Conservation (phyloP, 2,329 filamentous ascomycete genomes). For the Sporothrix pseudoabietina region DNA sequence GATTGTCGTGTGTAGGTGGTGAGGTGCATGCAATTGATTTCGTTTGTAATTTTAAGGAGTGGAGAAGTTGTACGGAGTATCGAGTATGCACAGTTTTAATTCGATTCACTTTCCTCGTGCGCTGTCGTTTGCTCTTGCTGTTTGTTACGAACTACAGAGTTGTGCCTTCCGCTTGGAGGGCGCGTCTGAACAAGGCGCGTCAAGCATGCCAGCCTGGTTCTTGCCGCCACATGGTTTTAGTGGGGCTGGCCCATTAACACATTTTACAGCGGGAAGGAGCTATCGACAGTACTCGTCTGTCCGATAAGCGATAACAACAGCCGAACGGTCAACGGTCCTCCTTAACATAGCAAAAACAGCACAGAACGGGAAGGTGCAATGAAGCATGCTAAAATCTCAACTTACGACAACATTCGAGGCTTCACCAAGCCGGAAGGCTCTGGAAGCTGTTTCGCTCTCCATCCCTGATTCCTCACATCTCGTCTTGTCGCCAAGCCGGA, state of each 20-base stretch:
- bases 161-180: slow-evolving; percentile 3
- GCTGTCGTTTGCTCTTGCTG: not conserved
- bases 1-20: not conserved
- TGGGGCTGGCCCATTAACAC: slow-evolving; percentile 21
- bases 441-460: not conserved
- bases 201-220: not conserved
- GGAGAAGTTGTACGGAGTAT: not conserved
- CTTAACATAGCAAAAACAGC: not conserved
- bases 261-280: slow-evolving; percentile 20
- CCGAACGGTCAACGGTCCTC: not conserved
- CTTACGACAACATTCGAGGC: not conserved
- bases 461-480: slow-evolving; percentile 5
- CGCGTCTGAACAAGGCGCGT: slow-evolving; percentile 24
- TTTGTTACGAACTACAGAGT: not conserved
- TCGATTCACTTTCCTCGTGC: not conserved
- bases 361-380: not conserved
- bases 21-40: not conserved
- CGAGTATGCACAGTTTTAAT: not conserved
- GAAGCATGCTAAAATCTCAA: not conserved
- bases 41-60: not conserved
- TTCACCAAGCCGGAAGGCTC: not conserved
- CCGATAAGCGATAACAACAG: slow-evolving; percentile 22
- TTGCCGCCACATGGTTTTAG: slow-evolving; percentile 14
- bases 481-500: slow-evolving; percentile 24
- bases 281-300: not conserved